Percentiles rank a stretch among this genome's conserved stretches.
These are phyloP conservation scores for Pulveroboletus sp. DNA, from an alignment of 768 basidiomycete genomes.

Conservation along the genomic window DNA sequence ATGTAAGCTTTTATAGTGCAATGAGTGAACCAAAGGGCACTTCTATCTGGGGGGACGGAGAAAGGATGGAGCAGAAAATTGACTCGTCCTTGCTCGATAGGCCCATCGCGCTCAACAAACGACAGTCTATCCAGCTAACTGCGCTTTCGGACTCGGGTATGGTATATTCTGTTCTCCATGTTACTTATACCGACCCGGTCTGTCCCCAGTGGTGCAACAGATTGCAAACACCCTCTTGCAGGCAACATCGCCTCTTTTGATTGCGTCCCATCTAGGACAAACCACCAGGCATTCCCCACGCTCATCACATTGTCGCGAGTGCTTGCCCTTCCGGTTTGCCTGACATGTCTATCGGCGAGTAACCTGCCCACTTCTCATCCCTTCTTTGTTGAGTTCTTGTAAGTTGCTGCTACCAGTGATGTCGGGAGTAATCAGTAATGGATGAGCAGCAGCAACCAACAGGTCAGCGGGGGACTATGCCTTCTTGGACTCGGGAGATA, in stretches of 20 bases:
- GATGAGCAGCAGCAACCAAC: slow-evolving; percentile 61
- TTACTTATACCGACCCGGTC: neutral
- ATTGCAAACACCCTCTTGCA: slow-evolving; percentile 48
- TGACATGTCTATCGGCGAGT: slow-evolving; percentile 46
- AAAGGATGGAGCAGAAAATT: slow-evolving; percentile 63
- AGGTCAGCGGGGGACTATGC: slow-evolving; percentile 43
- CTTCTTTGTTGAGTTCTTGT: slow-evolving; percentile 48
- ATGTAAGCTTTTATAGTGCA: slow-evolving; percentile 37
- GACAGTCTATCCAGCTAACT: slow-evolving; percentile 49
- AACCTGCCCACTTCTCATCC: slow-evolving; percentile 56
- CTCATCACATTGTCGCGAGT: slow-evolving; percentile 47
- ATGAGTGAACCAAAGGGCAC: slow-evolving; percentile 69
- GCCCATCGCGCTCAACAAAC: slow-evolving; percentile 31
- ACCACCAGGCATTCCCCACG: slow-evolving; percentile 39
- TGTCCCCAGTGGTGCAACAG: slow-evolving; percentile 24
- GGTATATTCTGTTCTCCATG: slow-evolving; percentile 1
- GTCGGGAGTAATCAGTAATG: slow-evolving; percentile 69
- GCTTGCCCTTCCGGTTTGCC: slow-evolving; percentile 52
- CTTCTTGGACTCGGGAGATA: slow-evolving; percentile 24
- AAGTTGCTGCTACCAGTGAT: slow-evolving; percentile 34
- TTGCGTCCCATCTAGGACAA: slow-evolving; percentile 60
- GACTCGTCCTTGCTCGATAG: slow-evolving; percentile 34
- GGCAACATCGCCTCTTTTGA: slow-evolving; percentile 55
- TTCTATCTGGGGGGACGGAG: slow-evolving; percentile 67
- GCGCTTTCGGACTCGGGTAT: slow-evolving; percentile 41